Conservation (phyloP, 2,329 filamentous ascomycete species). For the Remersonia thermophila region DNA sequence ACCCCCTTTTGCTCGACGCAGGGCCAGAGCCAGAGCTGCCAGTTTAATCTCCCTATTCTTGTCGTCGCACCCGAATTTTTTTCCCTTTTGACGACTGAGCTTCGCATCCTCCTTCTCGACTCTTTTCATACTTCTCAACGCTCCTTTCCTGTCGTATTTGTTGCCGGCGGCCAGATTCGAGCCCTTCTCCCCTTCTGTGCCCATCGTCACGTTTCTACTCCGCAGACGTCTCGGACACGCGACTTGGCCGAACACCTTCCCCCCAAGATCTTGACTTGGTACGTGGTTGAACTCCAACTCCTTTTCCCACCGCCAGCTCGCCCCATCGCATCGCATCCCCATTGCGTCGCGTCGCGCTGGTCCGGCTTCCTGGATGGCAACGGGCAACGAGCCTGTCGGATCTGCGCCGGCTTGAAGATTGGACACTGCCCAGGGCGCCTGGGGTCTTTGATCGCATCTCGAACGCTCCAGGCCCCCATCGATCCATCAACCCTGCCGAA, state of each 20-base stretch:
- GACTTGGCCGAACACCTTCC: too few relatives aligned
- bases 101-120: slow-evolving; percentile 14
- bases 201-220: slow-evolving; percentile 18
- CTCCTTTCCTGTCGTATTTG: slow-evolving; percentile 17
- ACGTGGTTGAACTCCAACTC: slow-evolving; percentile 7
- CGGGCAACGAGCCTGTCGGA: too few relatives aligned
- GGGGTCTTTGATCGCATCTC: slow-evolving; percentile 2
- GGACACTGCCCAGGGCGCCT: not conserved
- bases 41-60: slow-evolving; percentile 15
- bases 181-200: slow-evolving; percentile 9
- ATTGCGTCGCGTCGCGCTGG: too few relatives aligned
- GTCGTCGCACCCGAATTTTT: slow-evolving; percentile 19
- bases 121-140: slow-evolving; percentile 12
- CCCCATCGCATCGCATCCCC: slow-evolving; percentile 3
- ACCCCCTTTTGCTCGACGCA: slow-evolving; percentile 18
- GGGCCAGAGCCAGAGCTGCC: slow-evolving; percentile 6
- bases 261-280: too few relatives aligned
- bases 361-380: too few relatives aligned
- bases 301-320: not conserved
- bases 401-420: not conserved
- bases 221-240: slow-evolving; percentile 14
- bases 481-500: too few relatives aligned
- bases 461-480: not conserved
- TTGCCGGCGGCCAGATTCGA: slow-evolving; percentile 13
- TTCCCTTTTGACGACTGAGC: slow-evolving; percentile 17